These are phyloP conservation scores for Malassezia yamatoensis DNA, from an alignment of 1,284 basidiomycete genomes.

Conservation along the genomic window DNA sequence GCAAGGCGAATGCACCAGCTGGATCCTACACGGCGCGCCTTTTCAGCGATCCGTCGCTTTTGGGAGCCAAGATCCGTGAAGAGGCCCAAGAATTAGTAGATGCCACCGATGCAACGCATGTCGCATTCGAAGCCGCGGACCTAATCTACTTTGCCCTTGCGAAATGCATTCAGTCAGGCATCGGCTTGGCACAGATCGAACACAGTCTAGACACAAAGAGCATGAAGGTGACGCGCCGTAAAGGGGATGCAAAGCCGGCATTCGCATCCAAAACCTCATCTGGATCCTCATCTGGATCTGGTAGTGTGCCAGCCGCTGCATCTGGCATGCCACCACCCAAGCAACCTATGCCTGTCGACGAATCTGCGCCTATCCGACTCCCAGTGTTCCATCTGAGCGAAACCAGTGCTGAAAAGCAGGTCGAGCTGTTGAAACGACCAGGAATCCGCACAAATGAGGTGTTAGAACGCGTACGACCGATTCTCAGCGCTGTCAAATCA, in stretches of 20 bases:
- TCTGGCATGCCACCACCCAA: constrained; percentile 15
- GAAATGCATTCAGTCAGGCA: constrained; percentile 74
- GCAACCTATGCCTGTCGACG: constrained; percentile 30
- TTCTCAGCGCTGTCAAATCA: constrained; percentile 73
- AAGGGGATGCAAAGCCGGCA: constrained; percentile 86
- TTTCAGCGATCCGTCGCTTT: constrained; percentile 69
- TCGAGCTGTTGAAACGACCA: constrained; percentile 70
- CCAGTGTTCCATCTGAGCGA: constrained; percentile 30
- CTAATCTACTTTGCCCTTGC: constrained; percentile 86
- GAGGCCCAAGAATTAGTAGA: constrained; percentile 91
- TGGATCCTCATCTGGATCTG: constrained; percentile 14
- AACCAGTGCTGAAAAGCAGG: constrained; percentile 56
- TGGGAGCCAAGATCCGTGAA: constrained; percentile 90
- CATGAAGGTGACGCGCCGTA: constrained; percentile 72
- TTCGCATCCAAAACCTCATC: constrained; percentile 53
- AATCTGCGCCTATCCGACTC: constrained; percentile 51
- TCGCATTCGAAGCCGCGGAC: constrained; percentile 95
- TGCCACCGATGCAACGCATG: constrained; percentile 62
- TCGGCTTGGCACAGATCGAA: constrained; percentile 75
- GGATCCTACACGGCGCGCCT: constrained; percentile 85
- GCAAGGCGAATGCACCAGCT: constrained; percentile 66
- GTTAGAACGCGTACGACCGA: constrained; percentile 88
- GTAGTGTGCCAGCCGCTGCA: neutral
- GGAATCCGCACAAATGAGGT: constrained; percentile 87
- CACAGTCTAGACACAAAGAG: constrained; percentile 74